Evolutionary conservation across 768 basidiomycete genomes (phyloP).

Genomic region (Gelatoporia subvermispora): DNA sequence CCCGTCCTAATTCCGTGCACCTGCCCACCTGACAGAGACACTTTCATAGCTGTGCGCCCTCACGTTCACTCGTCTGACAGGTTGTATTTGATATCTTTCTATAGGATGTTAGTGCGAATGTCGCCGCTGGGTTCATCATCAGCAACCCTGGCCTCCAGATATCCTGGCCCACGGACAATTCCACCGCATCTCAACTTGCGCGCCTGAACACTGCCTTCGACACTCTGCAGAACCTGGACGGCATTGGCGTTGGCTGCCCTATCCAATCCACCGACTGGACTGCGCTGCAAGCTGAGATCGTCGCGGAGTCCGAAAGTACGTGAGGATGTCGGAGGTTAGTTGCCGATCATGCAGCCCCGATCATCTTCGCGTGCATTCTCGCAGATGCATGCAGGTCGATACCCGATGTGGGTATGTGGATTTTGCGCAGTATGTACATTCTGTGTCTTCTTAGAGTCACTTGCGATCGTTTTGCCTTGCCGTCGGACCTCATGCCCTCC

Average conservation of each 20-base stretch:
- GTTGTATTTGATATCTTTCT: background rate
- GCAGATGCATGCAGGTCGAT: too few relatives aligned
- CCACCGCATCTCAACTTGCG: slow-evolving; percentile 32
- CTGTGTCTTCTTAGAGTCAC: too few relatives aligned
- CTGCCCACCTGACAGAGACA: slow-evolving; percentile 33
- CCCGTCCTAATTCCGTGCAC: slow-evolving; percentile 37
- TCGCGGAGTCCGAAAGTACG: too few relatives aligned
- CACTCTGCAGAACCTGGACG: slow-evolving; percentile 66
- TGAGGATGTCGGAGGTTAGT: too few relatives aligned
- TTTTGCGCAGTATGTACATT: too few relatives aligned
- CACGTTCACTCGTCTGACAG: background rate
- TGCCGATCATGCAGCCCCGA: too few relatives aligned
- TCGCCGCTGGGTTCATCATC: slow-evolving; percentile 56
- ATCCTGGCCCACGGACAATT: slow-evolving; percentile 40
- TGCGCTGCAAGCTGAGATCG: slow-evolving; percentile 22
- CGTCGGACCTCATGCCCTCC: too few relatives aligned
- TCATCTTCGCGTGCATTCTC: too few relatives aligned
- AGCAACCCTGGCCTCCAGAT: slow-evolving; percentile 53
- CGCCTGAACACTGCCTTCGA: slow-evolving; percentile 46
- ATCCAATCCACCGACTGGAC: slow-evolving; percentile 55
- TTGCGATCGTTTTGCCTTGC: too few relatives aligned
- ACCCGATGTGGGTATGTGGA: too few relatives aligned
- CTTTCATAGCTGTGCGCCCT: slow-evolving; percentile 28
- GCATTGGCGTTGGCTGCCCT: slow-evolving; percentile 62
- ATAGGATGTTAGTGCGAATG: slow-evolving; percentile 35